Evolutionary conservation across 2,329 filamentous ascomycete species (phyloP), one percentile per base, ranked within the genome.

Genomic region (Biscogniauxia mediterranea): DNA sequence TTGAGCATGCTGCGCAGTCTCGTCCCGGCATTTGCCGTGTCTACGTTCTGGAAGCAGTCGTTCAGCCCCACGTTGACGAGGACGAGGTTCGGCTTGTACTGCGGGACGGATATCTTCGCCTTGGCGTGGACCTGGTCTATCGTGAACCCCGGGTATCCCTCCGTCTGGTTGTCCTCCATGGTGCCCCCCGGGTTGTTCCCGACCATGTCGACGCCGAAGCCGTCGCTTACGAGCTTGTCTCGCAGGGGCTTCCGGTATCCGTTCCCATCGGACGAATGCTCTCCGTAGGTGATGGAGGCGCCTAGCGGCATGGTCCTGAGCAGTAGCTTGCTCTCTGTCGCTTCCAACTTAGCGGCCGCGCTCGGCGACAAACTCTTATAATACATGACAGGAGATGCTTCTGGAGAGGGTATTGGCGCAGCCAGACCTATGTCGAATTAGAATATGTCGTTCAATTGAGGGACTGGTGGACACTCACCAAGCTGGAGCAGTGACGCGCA

Each of bases 21-120:
- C 7, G 66, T 57, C 4, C 70, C 70, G 6, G 71, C 70, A 17
- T 64, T 64, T 7, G 68, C 17, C n/a, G 76, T 58, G 56, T 75
- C 68, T 17, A 70, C 61, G 60, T 73, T 66, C 28, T 71, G 71
- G 28, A 70, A 61, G 64, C 75, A 76, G 63, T 80, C 77, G 61
- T 79, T 79, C 15, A 77, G 76, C 1, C 78, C 77, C 7, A 68
- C 73, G 59, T 79, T 77, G 60, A 79, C 61, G 7, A 76, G 65
- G 51, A 79, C 68, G 13, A 79, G 25, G 57, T 78, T 75, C 0
- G 78, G 77, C 61, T 69, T 68, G 57, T 70, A 68, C 28, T 62
- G 46, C 1, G 71, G 65, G 9, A 74, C 65, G 11, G 71, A 69
- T 17, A 26, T 26, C 28, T 65, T 61, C 1, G 75, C 76, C 58